These are phyloP conservation scores for Aegilops bicornis DNA, from an alignment of 176 grass and related monocot genomes.

Conservation along the genomic window DNA sequence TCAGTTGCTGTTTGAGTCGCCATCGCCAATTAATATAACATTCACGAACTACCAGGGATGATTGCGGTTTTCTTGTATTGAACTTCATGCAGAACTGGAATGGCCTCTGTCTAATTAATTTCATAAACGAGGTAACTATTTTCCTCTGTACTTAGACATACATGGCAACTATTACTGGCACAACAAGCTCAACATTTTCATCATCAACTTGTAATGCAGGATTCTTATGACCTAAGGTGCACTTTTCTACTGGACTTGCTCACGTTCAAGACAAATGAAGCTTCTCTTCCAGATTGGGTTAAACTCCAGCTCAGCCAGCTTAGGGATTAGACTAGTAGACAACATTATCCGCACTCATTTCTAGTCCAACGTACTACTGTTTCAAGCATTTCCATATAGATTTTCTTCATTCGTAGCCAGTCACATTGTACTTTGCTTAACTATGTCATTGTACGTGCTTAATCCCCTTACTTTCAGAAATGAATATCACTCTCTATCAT, in stretches of 20 bases:
- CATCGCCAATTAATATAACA: background rate
- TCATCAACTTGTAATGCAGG: background rate
- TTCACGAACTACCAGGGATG: background rate
- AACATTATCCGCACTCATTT: too few relatives aligned
- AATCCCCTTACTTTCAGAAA: too few relatives aligned
- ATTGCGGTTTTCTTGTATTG: background rate
- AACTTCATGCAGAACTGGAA: background rate
- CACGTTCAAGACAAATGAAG: too few relatives aligned
- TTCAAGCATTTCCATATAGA: too few relatives aligned
- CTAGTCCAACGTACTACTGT: too few relatives aligned
- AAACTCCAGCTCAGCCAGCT: too few relatives aligned
- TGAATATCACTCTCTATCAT: too few relatives aligned
- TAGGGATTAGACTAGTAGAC: too few relatives aligned
- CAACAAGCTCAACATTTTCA: background rate
- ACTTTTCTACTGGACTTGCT: background rate
- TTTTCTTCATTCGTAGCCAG: too few relatives aligned
- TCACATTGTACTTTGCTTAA: too few relatives aligned
- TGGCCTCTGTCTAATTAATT: background rate
- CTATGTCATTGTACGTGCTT: too few relatives aligned
- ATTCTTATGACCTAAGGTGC: background rate
- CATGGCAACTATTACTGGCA: background rate
- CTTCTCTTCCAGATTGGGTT: too few relatives aligned
- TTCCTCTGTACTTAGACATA: background rate
- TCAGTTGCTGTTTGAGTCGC: background rate
- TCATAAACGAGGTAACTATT: background rate